Evolutionary conservation across 1,284 basidiomycete species (phyloP), one percentile per base, ranked within the genome.

Genomic region (Mycosarcoma maydis): DNA sequence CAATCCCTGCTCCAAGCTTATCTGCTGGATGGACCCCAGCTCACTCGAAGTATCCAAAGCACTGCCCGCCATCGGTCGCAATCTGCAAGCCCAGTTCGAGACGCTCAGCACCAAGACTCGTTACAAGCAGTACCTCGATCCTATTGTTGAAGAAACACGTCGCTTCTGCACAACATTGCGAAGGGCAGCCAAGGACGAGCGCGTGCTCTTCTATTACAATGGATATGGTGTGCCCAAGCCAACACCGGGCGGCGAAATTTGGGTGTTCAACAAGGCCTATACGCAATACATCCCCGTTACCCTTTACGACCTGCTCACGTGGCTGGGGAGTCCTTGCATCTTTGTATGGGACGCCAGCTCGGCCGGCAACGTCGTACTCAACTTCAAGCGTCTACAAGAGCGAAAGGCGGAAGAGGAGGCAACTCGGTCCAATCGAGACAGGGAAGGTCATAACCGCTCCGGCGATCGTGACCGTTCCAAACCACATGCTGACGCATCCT

Each of bases 281-380:
- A 98, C 96, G 0, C 96, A 98, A 83, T 98, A 98, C 82, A 98
- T 98, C 56, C 95, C 95, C 0, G 91, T 98, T 20, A 94, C 92
- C 7, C 85, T 98, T 40, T 91, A 91, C 82, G 94, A 98, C 75
- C 85, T 98, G 11, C 94, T 96, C 81, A 88, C 86, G 37, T 96
- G 93, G 92, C 76, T 84, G 6, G 83, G 83, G 5, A 92, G 92
- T 3, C 95, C 96, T 1, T 94, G 92, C 50, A 93, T 98, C 52
- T 98, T 95, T 80, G 92, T 98, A 50, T 98, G 95, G 95, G 95
- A 98, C 80, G 97, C 95, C 80, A 96, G 94, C 13, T 91, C 92
- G 8, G 94, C 96, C 0, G 95, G 95, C 0, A 90, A 97, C 81
- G 89, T 98, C 43, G 86, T 98, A 40, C 87, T 88, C 66, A 98